These are phyloP conservation scores for Aspergillus arachidicola DNA, from an alignment of 2,329 filamentous ascomycete species.

Conservation along the genomic window DNA sequence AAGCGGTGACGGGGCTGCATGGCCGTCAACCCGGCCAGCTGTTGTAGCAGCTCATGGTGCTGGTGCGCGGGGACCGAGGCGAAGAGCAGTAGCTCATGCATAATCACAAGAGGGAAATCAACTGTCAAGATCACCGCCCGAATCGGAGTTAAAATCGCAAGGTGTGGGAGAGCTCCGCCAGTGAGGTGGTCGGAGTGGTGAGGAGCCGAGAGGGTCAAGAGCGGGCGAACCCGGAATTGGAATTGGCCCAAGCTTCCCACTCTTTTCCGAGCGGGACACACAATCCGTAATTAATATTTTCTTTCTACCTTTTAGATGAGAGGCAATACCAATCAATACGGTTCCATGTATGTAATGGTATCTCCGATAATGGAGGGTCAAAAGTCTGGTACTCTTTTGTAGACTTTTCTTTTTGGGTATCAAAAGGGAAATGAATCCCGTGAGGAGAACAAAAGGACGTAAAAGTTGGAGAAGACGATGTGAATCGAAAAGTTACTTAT, in stretches of 20 bases:
- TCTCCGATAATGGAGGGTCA: too few relatives aligned
- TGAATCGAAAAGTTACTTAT: background rate
- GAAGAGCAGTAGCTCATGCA: slow-evolving; percentile 67
- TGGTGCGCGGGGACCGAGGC: slow-evolving; percentile 59
- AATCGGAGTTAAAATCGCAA: slow-evolving; percentile 2
- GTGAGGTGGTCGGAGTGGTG: slow-evolving; percentile 13
- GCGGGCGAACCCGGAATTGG: slow-evolving; percentile 20
- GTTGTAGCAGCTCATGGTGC: slow-evolving; percentile 63
- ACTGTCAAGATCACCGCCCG: background rate
- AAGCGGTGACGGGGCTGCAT: slow-evolving; percentile 60
- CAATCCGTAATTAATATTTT: background rate
- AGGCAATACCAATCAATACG: background rate
- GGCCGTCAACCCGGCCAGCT: slow-evolving; percentile 63
- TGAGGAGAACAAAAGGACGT: background rate
- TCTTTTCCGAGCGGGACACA: slow-evolving; percentile 6
- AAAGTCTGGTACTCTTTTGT: too few relatives aligned
- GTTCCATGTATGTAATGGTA: background rate
- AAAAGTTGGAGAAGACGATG: background rate
- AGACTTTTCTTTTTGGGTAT: too few relatives aligned
- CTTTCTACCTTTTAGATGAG: background rate
- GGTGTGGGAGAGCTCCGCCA: background rate
- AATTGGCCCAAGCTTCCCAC: slow-evolving; percentile 5
- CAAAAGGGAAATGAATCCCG: background rate
- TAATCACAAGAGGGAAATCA: slow-evolving; percentile 30
- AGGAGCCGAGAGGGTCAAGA: slow-evolving; percentile 12